These are phyloP conservation scores for Fusarium keratoplasticum DNA, from an alignment of 2,329 filamentous ascomycete genomes.

Conservation along the genomic window DNA sequence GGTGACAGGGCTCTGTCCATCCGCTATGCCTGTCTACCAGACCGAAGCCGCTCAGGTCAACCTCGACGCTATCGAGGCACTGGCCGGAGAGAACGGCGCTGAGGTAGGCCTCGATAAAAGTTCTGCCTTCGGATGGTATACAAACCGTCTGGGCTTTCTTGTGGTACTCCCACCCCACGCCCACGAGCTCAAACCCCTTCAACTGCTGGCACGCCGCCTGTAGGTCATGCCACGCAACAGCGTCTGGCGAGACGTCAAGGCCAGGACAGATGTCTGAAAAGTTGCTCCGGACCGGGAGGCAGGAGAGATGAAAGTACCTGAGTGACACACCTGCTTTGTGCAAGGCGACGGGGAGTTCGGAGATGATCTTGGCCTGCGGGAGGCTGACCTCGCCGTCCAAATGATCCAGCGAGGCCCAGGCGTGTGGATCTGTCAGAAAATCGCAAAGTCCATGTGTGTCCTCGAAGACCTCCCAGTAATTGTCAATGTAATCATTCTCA, in stretches of 20 bases:
- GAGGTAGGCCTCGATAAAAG: background rate
- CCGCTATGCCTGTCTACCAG: background rate
- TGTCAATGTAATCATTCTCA: background rate
- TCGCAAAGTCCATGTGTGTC: background rate
- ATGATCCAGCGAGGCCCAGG: background rate
- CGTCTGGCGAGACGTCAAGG: background rate
- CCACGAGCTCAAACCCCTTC: background rate
- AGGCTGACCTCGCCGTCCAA: background rate
- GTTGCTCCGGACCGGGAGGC: background rate
- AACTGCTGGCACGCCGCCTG: background rate
- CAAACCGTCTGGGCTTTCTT: background rate
- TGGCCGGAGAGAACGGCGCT: background rate
- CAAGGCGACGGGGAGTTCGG: background rate
- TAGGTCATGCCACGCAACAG: background rate
- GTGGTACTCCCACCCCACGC: background rate
- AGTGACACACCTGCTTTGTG: background rate
- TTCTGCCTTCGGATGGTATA: background rate
- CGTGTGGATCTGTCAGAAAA: background rate
- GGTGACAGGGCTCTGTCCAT: background rate
- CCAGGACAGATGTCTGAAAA: background rate
- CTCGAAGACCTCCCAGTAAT: background rate
- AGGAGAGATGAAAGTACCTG: background rate
- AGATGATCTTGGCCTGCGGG: background rate
- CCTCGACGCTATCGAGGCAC: background rate
- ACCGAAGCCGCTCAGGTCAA: background rate